These are phyloP conservation scores for Fomitiporia mediterranea DNA, from an alignment of 1,284 basidiomycete species.

Conservation along the genomic window DNA sequence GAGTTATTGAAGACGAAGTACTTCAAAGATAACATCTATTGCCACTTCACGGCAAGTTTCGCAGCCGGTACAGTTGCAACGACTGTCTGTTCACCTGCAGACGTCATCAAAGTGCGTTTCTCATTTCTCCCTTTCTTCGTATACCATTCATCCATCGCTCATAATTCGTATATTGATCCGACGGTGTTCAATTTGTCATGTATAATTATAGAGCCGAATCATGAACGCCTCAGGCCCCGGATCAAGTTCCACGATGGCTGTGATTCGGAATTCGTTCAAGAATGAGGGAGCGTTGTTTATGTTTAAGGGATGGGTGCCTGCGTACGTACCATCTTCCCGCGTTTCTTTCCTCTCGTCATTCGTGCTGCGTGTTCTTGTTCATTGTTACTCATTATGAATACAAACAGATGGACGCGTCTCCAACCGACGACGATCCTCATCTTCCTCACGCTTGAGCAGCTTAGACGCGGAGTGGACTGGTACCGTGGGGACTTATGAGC, in stretches of 20 bases:
- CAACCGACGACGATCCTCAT: conserved; percentile 84
- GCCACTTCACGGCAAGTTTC: conserved; percentile 83
- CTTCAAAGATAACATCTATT: conserved; percentile 75
- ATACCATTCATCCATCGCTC: too few species aligned
- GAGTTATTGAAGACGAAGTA: conserved; percentile 65
- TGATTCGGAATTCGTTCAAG: conserved; percentile 68
- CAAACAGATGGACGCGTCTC: conserved; percentile 62
- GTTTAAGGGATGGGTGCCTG: conserved; percentile 89
- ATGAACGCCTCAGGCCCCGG: conserved; percentile 88
- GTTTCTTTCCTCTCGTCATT: background rate
- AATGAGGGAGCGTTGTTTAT: conserved; percentile 86
- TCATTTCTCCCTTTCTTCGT: too few species aligned
- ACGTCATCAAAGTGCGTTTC: conserved; percentile 72
- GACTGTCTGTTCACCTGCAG: conserved; percentile 90
- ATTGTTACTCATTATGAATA: too few species aligned
- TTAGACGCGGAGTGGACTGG: conserved; percentile 62
- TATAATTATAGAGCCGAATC: conserved; percentile 59
- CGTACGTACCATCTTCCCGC: too few species aligned
- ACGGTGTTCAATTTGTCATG: conserved; percentile 1
- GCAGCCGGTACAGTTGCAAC: conserved; percentile 89
- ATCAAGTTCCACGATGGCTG: conserved; percentile 63
- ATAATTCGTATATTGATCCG: background rate
- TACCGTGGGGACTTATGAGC: conserved; percentile 29
- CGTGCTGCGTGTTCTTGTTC: background rate
- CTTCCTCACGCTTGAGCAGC: conserved; percentile 79